Evolutionary conservation across 768 basidiomycete genomes (phyloP), one percentile per base, ranked within the genome.

Genomic region (Infundibulicybe gibba): DNA sequence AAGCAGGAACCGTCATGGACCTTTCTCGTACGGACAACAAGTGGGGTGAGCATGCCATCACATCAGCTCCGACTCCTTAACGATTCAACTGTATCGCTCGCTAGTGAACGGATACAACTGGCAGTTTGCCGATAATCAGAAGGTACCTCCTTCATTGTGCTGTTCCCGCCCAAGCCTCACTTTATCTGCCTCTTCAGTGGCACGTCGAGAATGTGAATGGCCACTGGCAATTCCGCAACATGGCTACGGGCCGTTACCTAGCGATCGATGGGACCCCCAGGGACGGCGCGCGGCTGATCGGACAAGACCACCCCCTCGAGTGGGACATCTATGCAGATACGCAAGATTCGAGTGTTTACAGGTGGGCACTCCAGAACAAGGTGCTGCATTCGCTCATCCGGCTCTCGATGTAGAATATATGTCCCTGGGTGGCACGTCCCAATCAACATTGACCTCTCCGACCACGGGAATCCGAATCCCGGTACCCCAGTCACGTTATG

Each of bases 1-100:
- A 79, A 60, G 64, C 71, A 8, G 71, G 70, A 2, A 83, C 75
- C 5, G 76, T 70, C 20, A 50, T 81, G 20, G 80, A 84, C 54
- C 68, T 83, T 45, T 83, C 81, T 13, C 78, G 72, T 3, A 64
- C 49, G 8, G 80, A 83, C 56, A 69, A 76, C 49, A 57, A 40
- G 8, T 68, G 76, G 40, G 68, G 78, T 77, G 48, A 25, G 75
- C 63, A 1, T 4, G 31, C 40, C 6, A 14, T 33, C 21, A 16
- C 39, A 10, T 9, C 25, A 33, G 12, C 25, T 13, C 37, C 13
- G 15, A 35, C 32, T 5, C 21, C 5, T 41, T 41, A 15, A 15
- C 16, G 3, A 34, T 15, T 34, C 8, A 25, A 15, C 12, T 37
- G 15, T 30, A 25, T 25, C 25, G 25, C 25, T 41, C 15, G 20